Base-by-base conservation (phyloP, 768 basidiomycete genomes). In the Dioszegia aurantiaca region DNA sequence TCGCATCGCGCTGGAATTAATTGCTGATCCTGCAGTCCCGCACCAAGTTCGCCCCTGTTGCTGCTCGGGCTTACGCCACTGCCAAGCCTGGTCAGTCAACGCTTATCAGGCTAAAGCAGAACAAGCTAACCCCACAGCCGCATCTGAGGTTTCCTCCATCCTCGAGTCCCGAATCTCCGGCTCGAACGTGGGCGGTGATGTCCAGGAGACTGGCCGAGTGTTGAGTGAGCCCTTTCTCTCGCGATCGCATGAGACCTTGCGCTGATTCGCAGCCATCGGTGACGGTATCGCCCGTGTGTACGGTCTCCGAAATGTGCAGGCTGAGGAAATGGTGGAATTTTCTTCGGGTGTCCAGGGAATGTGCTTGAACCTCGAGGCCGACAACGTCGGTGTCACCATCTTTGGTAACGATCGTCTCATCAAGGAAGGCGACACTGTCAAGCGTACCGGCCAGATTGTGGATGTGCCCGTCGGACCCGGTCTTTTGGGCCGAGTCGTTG, bases 281-380 rank as follows among this genome's bases (percentile, higher is more conserved):
- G 95, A 99, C 81, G 95, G 95, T 92, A 78, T 78, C 68, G 70
- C 69, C 63, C 93, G 95, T 85, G 93, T 99, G 74, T 97, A 93
- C 77, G 95, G 95, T 82, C 85, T 99, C 76, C 87, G 81, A 81
- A 99, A 99, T 78, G 95, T 99, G 74, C 95, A 98, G 82, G 74
- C 79, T 92, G 95, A 99, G 82, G 95, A 99, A 86, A 99, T 99
- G 95, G 95, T 99, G 85, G 95, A 99, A 85, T 99, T 99, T 85
- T 90, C 94, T 48, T 98, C 95, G 51, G 95, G 95, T 80, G 86
- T 99, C 74, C 93, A 95, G 78, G 95, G 95, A 84, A 99, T 99
- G 95, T 97, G 93, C 80, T 81, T 99, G 80, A 99, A 99, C 88
- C 88, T 99, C 86, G 95, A 99, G 82, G 91, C 94, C 81, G 95